These are phyloP conservation scores for Bruguiera parviflora DNA, from an alignment of 345 rosid species.

Conservation along the genomic window DNA sequence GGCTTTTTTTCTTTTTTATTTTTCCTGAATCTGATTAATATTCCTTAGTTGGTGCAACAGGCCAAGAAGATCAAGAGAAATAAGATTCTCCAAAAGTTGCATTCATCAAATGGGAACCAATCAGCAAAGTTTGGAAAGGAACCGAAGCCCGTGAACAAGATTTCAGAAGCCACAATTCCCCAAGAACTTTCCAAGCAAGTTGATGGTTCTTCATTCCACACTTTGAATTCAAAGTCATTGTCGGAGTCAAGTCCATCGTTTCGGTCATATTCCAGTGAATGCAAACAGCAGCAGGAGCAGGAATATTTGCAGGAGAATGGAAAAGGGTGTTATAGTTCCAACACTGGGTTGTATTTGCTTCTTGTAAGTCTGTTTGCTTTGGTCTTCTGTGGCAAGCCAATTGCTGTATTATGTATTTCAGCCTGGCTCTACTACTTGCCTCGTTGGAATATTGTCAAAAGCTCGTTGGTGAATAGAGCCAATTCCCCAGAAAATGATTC, in stretches of 20 bases:
- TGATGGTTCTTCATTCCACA: slow-evolving; percentile 4
- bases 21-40: too few relatives aligned
- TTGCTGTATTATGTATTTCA: slow-evolving; percentile 50
- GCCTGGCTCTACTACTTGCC: slow-evolving; percentile 37
- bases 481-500: slow-evolving; percentile 3
- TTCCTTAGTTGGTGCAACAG: slow-evolving; percentile 14
- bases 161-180: not conserved
- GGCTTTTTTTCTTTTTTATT: not conserved
- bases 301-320: not conserved
- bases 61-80: slow-evolving; percentile 32
- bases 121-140: not conserved
- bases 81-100: not conserved
- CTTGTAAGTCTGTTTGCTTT: slow-evolving; percentile 32
- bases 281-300: slow-evolving; percentile 6
- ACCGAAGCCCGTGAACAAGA: not conserved
- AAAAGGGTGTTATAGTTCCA: slow-evolving; percentile 2
- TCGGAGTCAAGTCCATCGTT: not conserved
- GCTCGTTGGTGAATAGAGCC: not conserved
- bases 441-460: slow-evolving; percentile 1
- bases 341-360: slow-evolving; percentile 25
- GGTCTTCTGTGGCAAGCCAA: slow-evolving; percentile 50
- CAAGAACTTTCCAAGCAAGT: not conserved
- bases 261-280: not conserved
- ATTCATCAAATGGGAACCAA: not conserved
- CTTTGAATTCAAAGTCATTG: slow-evolving; percentile 1